Percentiles rank a stretch among this genome's conserved stretches.
Evolutionary conservation across 331 rosid species (phyloP).

Genomic region (Rosa hybrid): DNA sequence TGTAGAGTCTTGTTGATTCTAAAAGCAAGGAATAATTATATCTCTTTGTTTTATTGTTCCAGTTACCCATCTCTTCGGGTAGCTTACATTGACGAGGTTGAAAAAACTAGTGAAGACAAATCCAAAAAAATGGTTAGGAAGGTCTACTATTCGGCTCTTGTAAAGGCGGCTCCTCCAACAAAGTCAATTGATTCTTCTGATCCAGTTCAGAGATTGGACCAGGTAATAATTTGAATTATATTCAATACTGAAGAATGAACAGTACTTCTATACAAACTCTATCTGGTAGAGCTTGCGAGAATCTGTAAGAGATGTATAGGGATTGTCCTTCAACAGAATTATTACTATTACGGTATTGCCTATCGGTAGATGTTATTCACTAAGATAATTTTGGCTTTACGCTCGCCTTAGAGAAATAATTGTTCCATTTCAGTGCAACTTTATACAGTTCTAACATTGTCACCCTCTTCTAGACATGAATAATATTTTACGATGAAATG

Average conservation of each 20-base stretch:
- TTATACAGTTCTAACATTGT: background rate
- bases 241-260: slow-evolving; percentile 5
- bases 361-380: background rate
- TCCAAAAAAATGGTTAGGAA: slow-evolving; percentile 58
- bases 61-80: slow-evolving; percentile 95
- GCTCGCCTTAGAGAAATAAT: background rate
- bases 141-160: slow-evolving; percentile 87
- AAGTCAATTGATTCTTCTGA: slow-evolving; percentile 80
- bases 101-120: slow-evolving; percentile 64
- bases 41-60: slow-evolving; percentile 26
- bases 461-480: background rate
- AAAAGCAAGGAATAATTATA: slow-evolving; percentile 19
- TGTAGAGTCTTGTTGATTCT: slow-evolving; percentile 15
- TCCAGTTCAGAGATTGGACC: slow-evolving; percentile 72
- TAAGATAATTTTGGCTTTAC: background rate
- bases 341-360: background rate
- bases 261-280: slow-evolving; percentile 6
- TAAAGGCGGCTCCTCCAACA: slow-evolving; percentile 77
- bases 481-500: slow-evolving; percentile 23
- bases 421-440: background rate
- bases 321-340: background rate
- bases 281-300: slow-evolving; percentile 9
- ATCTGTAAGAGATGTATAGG: background rate
- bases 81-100: slow-evolving; percentile 96
- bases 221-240: slow-evolving; percentile 52